Evolutionary conservation across 441 rosid species (phyloP).

Genomic region (Erodium texanum): DNA sequence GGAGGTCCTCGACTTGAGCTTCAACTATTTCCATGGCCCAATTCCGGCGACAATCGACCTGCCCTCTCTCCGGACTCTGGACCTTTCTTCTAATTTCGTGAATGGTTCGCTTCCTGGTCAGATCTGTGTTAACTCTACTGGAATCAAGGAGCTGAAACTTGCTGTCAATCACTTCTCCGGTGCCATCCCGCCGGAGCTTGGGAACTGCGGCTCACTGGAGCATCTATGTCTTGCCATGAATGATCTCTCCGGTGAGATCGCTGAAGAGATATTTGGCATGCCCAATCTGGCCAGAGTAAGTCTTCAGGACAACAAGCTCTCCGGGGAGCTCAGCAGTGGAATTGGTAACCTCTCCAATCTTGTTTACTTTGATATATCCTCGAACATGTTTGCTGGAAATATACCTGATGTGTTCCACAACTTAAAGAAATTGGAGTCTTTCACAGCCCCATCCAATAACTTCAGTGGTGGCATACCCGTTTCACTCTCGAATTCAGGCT

Average conservation of each 20-base stretch:
- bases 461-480: slow-evolving; percentile 49
- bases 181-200: slow-evolving; percentile 34
- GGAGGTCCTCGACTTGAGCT: slow-evolving; percentile 46
- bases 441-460: slow-evolving; percentile 39
- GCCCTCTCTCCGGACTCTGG: slow-evolving; percentile 33
- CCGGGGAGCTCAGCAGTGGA: slow-evolving; percentile 35
- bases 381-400: slow-evolving; percentile 42
- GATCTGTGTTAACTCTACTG: slow-evolving; percentile 42
- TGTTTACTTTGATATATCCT: slow-evolving; percentile 47
- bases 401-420: slow-evolving; percentile 51
- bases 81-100: slow-evolving; percentile 39
- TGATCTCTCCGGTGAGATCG: slow-evolving; percentile 41
- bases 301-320: slow-evolving; percentile 47
- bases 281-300: slow-evolving; percentile 31
- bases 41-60: slow-evolving; percentile 33
- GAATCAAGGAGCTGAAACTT: slow-evolving; percentile 27
- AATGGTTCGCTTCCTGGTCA: slow-evolving; percentile 39
- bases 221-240: slow-evolving; percentile 49
- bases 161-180: slow-evolving; percentile 52
- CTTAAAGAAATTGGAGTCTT: slow-evolving; percentile 28
- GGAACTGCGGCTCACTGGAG: slow-evolving; percentile 39
- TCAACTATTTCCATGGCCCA: slow-evolving; percentile 39
- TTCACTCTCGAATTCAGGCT: slow-evolving; percentile 48
- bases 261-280: slow-evolving; percentile 45
- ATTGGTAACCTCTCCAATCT: slow-evolving; percentile 39